These are phyloP conservation scores for Magnaporthiopsis incrustans DNA, from an alignment of 2,329 filamentous ascomycete species.

Conservation along the genomic window DNA sequence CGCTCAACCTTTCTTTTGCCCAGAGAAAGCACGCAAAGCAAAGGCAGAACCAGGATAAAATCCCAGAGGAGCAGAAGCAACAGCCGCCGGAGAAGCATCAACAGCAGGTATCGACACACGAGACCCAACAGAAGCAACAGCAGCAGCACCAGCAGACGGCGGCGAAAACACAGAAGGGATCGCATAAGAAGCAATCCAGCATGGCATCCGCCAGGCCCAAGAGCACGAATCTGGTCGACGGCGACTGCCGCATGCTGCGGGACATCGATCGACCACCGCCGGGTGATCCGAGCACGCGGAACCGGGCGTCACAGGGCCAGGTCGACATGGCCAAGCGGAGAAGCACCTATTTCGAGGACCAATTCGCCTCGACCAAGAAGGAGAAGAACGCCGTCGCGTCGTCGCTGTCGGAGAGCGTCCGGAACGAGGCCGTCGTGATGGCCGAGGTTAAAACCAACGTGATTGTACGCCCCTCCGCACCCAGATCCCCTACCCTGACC, in stretches of 20 bases:
- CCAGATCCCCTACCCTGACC: neutral
- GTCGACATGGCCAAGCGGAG: slow-evolving; percentile 26
- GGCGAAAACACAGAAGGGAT: neutral
- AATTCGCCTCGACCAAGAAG: slow-evolving; percentile 26
- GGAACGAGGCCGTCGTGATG: slow-evolving; percentile 49
- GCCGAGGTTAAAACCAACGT: slow-evolving; percentile 58
- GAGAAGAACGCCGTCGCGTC: slow-evolving; percentile 20
- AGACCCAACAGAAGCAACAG: neutral
- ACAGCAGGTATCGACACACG: neutral
- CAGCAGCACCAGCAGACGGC: neutral
- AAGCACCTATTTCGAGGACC: slow-evolving; percentile 39
- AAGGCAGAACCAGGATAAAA: neutral
- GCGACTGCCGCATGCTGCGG: slow-evolving; percentile 26
- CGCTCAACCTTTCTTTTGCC: slow-evolving; percentile 3
- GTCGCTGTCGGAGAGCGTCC: slow-evolving; percentile 33
- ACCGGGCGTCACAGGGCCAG: slow-evolving; percentile 22
- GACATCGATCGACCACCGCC: slow-evolving; percentile 31
- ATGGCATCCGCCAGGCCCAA: slow-evolving; percentile 3
- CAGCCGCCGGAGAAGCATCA: neutral
- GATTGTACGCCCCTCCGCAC: slow-evolving; percentile 39
- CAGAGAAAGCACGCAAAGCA: slow-evolving; percentile 1
- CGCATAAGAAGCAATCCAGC: neutral
- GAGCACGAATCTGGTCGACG: slow-evolving; percentile 26
- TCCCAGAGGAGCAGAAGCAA: neutral
- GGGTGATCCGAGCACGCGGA: slow-evolving; percentile 25